Percentiles rank a stretch among this genome's conserved stretches.
Conservation (phyloP, 768 basidiomycete species). For the Lactarius hatsudake region DNA sequence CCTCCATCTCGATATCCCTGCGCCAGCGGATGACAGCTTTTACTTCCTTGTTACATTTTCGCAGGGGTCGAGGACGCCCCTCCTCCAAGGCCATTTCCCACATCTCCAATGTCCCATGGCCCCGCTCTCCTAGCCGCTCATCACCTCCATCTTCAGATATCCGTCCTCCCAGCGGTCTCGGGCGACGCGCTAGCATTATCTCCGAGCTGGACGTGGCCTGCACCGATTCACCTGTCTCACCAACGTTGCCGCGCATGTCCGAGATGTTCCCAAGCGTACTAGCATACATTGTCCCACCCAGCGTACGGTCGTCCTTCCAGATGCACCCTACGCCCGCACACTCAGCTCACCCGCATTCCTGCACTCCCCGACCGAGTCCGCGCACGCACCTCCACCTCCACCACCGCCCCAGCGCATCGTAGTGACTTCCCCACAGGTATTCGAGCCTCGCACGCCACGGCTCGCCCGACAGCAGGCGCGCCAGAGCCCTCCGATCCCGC, state of each 20-base stretch:
- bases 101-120: constrained; percentile 6
- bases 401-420: not conserved
- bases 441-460: constrained; percentile 6
- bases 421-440: not conserved
- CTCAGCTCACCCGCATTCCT: constrained; percentile 21
- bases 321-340: constrained; percentile 13
- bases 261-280: not conserved
- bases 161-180: constrained; percentile 28
- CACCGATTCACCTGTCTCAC: constrained; percentile 3
- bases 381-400: not conserved
- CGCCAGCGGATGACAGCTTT: constrained; percentile 3
- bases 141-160: constrained; percentile 28
- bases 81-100: constrained; percentile 6
- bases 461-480: constrained; percentile 8
- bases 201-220: constrained; percentile 6
- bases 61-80: not conserved
- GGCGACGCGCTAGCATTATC: constrained; percentile 26
- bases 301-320: not conserved
- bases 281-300: not conserved
- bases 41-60: constrained; percentile 1
- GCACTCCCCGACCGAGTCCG: not conserved
- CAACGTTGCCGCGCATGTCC: not conserved
- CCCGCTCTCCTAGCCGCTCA: constrained; percentile 22
- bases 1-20: not conserved
- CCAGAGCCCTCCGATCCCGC: constrained; percentile 18